phyloP scores from a whole-genome alignment of 2,329 filamentous ascomycete genomes.

The Corynespora cassiicola region DNA sequence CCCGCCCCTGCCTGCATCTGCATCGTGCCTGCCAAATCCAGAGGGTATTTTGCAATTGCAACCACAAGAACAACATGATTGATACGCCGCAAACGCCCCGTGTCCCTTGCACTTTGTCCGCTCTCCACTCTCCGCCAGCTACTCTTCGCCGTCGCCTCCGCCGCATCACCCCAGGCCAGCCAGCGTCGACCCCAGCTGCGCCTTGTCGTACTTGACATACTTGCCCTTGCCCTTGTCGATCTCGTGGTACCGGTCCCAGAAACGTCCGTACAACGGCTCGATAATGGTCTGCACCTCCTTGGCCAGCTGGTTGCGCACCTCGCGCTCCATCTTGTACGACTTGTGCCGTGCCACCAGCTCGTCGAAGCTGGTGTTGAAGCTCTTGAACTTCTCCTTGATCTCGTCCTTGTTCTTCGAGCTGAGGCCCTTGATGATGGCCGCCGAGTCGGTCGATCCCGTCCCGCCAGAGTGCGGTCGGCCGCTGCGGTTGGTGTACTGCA shows the following conservation, averaged over 20 bases:
- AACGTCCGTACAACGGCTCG: conserved; percentile 91
- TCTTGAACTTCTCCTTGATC: conserved; percentile 94
- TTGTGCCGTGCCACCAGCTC: conserved; percentile 86
- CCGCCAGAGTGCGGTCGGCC: conserved; percentile 70
- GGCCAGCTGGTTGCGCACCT: conserved; percentile 80
- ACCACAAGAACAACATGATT: conserved; percentile 27
- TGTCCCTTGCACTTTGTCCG: too few relatives aligned
- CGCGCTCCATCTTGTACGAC: conserved; percentile 84
- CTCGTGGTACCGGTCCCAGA: conserved; percentile 97
- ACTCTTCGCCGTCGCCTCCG: conserved; percentile 22
- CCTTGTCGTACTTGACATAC: conserved; percentile 97
- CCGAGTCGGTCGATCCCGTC: conserved; percentile 68
- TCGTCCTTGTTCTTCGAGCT: conserved; percentile 91
- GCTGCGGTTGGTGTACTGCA: conserved; percentile 83
- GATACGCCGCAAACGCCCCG: too few relatives aligned
- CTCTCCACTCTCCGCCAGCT: conserved; percentile 15
- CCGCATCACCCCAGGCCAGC: conserved; percentile 50
- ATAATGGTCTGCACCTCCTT: conserved; percentile 90
- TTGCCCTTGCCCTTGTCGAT: conserved; percentile 98
- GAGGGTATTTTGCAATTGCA: conserved; percentile 41
- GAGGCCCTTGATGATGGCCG: conserved; percentile 81
- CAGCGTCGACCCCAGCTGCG: conserved; percentile 71
- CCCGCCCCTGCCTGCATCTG: conserved; percentile 3
- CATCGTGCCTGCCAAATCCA: conserved; percentile 26
- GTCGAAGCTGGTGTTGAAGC: conserved; percentile 90